Percentiles rank a stretch among this genome's conserved stretches.
Conservation (phyloP, 306 rosid species). For the Spatholobus suberectus region DNA sequence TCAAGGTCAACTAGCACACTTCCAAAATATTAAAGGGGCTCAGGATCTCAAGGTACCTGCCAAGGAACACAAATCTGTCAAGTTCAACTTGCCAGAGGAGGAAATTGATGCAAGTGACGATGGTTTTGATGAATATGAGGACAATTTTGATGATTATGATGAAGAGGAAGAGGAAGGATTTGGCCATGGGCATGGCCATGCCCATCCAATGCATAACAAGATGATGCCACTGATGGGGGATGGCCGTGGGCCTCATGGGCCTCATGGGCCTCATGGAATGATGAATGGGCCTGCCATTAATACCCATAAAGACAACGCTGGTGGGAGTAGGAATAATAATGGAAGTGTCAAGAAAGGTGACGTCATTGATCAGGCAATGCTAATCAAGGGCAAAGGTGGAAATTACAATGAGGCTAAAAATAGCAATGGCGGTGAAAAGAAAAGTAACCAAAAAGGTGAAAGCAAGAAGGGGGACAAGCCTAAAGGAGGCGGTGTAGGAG, state of each 20-base stretch:
- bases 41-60: constrained; percentile 44
- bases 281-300: constrained; percentile 50
- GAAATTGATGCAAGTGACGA: constrained; percentile 46
- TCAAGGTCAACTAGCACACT: constrained; percentile 24
- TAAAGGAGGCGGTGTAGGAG: not conserved
- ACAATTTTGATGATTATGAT: not conserved
- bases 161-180: not conserved
- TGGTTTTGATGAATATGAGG: not conserved
- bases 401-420: constrained; percentile 39
- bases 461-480: constrained; percentile 45
- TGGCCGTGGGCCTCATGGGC: constrained; percentile 37
- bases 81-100: constrained; percentile 55
- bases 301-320: constrained; percentile 45
- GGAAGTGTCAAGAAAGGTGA: constrained; percentile 54
- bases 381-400: constrained; percentile 48
- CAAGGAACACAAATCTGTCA: constrained; percentile 68
- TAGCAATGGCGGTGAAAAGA: constrained; percentile 47
- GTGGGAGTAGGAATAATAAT: constrained; percentile 33
- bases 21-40: constrained; percentile 47
- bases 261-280: too few relatives aligned
- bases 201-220: constrained; percentile 11
- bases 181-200: constrained; percentile 37
- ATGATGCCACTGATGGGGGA: constrained; percentile 12
- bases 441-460: constrained; percentile 27
- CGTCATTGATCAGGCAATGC: constrained; percentile 54